These are phyloP conservation scores for Penicillium sp. DNA, from an alignment of 2,329 filamentous ascomycete genomes.

Conservation along the genomic window DNA sequence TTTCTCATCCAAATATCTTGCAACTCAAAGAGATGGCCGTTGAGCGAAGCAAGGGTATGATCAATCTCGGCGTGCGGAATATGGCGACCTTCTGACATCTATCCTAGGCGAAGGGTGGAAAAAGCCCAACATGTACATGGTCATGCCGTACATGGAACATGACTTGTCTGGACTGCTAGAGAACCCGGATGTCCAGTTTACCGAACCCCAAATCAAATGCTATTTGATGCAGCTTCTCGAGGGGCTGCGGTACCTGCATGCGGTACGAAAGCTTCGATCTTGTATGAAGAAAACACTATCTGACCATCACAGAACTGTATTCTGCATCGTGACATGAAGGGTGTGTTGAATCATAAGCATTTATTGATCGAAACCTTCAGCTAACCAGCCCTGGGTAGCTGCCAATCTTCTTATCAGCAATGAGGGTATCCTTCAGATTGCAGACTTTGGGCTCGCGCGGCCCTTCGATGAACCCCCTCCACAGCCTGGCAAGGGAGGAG, in stretches of 20 bases:
- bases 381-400: conserved; percentile 44
- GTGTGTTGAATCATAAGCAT: conserved; percentile 21
- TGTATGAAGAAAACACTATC: conserved; percentile 5
- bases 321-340: conserved; percentile 94
- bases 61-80: background rate
- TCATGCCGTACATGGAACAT: conserved; percentile 97
- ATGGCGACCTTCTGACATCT: conserved; percentile 15
- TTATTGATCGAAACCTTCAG: background rate
- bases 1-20: conserved; percentile 86
- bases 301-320: conserved; percentile 58
- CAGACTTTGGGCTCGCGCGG: conserved; percentile 89
- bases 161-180: conserved; percentile 95
- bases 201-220: conserved; percentile 90
- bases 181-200: conserved; percentile 83
- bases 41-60: conserved; percentile 62
- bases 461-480: conserved; percentile 86
- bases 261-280: conserved; percentile 41
- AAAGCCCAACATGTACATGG: conserved; percentile 88
- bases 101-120: conserved; percentile 66
- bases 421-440: conserved; percentile 86
- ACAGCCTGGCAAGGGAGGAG: conserved; percentile 69
- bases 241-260: conserved; percentile 84
- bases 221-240: conserved; percentile 92
- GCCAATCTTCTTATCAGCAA: conserved; percentile 97
- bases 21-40: conserved; percentile 93